Conservation (phyloP, 1,284 basidiomycete genomes). For the Melampsora larici-populina region DNA sequence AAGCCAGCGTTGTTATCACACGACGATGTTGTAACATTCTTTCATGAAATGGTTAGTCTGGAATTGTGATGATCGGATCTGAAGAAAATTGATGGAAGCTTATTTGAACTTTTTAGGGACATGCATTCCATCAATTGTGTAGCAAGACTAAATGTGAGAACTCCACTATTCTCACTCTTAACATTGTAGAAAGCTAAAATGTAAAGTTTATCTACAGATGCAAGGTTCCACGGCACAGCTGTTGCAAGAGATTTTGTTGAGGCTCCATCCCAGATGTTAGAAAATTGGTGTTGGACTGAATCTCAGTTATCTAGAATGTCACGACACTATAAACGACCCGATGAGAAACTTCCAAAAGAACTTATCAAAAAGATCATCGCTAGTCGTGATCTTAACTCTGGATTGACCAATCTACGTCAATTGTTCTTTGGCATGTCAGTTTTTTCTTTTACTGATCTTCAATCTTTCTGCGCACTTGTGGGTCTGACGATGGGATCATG, state of each 20-base stretch:
- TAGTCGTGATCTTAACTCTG: slow-evolving; percentile 75
- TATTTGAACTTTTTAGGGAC: slow-evolving; percentile 66
- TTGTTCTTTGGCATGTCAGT: slow-evolving; percentile 63
- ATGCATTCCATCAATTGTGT: slow-evolving; percentile 77
- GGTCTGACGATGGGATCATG: not conserved
- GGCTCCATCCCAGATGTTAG: slow-evolving; percentile 82
- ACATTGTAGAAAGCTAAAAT: slow-evolving; percentile 63
- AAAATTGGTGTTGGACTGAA: slow-evolving; percentile 85
- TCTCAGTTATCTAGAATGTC: slow-evolving; percentile 71
- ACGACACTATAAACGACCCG: slow-evolving; percentile 67
- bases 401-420: slow-evolving; percentile 73
- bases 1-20: slow-evolving; percentile 78
- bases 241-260: slow-evolving; percentile 80
- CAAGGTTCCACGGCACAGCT: slow-evolving; percentile 51
- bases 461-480: not conserved
- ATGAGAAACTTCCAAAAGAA: slow-evolving; percentile 68
- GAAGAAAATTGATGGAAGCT: not conserved
- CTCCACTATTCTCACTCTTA: not conserved
- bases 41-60: slow-evolving; percentile 59
- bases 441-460: not conserved
- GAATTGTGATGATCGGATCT: slow-evolving; percentile 51
- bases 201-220: slow-evolving; percentile 2
- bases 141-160: slow-evolving; percentile 66
- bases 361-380: slow-evolving; percentile 73
- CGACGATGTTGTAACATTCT: slow-evolving; percentile 60